Evolutionary conservation across 2,329 filamentous ascomycete species (phyloP).

Genomic region (Colletotrichum sublineola): DNA sequence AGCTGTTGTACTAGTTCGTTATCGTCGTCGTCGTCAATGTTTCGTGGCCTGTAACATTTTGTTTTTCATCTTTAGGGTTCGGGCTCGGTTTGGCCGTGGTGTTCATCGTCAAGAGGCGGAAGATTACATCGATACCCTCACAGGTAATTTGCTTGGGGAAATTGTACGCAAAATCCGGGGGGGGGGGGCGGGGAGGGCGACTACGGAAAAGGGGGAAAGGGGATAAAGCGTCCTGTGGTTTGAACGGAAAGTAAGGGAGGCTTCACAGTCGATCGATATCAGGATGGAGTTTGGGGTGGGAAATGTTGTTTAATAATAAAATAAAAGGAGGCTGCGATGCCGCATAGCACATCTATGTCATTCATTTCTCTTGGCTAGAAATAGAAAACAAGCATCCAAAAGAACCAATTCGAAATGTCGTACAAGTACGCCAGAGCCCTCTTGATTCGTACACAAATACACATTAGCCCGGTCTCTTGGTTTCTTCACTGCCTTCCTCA

Average conservation of each 20-base stretch:
- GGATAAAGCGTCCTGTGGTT: neutral
- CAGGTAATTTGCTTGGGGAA: neutral
- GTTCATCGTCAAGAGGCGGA: neutral
- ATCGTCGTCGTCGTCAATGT: neutral
- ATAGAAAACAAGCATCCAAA: neutral
- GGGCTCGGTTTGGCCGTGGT: neutral
- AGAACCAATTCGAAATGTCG: neutral
- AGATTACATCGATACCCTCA: neutral
- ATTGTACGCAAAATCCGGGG: neutral
- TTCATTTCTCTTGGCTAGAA: neutral
- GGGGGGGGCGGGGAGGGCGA: neutral
- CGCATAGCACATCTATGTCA: neutral
- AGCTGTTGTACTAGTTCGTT: constrained; percentile 53
- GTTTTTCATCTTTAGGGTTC: neutral
- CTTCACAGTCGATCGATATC: neutral
- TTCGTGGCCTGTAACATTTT: neutral
- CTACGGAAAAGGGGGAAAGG: neutral
- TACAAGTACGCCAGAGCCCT: constrained; percentile 16
- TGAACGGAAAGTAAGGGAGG: neutral
- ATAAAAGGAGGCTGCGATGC: neutral
- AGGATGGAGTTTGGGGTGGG: constrained; percentile 1
- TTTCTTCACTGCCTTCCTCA: neutral
- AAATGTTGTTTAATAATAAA: neutral
- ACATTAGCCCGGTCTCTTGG: neutral
- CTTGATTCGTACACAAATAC: neutral